phyloP scores from a whole-genome alignment of 768 basidiomycete genomes.

The Goffeauzyma gilvescens region DNA sequence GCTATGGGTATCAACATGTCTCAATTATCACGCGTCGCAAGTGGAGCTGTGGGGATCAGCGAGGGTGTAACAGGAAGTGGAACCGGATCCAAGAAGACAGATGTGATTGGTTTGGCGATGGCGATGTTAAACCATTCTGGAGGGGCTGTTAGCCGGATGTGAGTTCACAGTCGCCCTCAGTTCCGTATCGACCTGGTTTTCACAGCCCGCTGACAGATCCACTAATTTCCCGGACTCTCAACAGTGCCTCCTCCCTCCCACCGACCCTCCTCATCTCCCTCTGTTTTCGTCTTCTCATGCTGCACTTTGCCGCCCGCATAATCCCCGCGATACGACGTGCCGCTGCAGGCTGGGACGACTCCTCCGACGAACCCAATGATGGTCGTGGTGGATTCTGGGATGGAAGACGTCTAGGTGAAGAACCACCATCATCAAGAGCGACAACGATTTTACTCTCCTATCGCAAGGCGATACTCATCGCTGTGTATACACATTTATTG shows the following conservation, averaged over 20 bases:
- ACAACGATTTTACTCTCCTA: conserved; percentile 32
- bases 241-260: conserved; percentile 19
- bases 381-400: conserved; percentile 23
- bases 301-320: conserved; percentile 29
- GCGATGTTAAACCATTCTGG: too few relatives aligned
- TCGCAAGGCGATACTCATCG: conserved; percentile 29
- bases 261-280: conserved; percentile 28
- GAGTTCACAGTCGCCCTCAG: too few relatives aligned
- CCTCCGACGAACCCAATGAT: conserved; percentile 10
- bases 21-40: too few relatives aligned
- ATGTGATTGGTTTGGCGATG: conserved; percentile 9
- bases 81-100: too few relatives aligned
- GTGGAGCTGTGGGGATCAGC: too few relatives aligned
- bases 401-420: conserved; percentile 23
- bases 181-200: too few relatives aligned
- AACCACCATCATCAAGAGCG: conserved; percentile 17
- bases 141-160: too few relatives aligned
- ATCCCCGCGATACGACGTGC: conserved; percentile 29
- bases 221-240: too few relatives aligned
- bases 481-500: conserved; percentile 32
- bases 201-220: not conserved
- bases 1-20: too few relatives aligned
- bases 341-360: conserved; percentile 25
- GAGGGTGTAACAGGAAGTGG: too few relatives aligned
- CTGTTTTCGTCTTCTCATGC: conserved; percentile 30